Percentiles rank a stretch among this genome's conserved stretches.
phyloP scores from a whole-genome alignment of 257 asterid genomes.

The Solanum clarkiae region DNA sequence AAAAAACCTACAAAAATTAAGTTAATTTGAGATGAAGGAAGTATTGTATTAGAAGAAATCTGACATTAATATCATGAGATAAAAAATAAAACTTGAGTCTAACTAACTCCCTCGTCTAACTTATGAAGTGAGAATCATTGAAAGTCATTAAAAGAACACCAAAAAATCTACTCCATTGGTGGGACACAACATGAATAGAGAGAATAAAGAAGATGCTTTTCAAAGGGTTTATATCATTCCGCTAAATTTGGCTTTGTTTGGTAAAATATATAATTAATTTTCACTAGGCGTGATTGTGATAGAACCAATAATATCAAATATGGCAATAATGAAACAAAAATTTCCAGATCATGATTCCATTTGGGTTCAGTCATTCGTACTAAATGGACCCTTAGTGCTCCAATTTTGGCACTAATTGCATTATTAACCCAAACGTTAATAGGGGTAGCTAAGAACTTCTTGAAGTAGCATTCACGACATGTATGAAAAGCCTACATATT shows the following conservation, averaged over 20 bases:
- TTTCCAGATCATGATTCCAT: not conserved
- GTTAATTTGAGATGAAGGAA: no score
- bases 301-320: not conserved
- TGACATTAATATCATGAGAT: no score
- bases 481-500: not conserved
- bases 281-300: not conserved
- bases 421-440: not conserved
- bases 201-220: not conserved
- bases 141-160: not conserved
- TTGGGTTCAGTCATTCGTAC: not conserved
- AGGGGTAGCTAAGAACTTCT: not conserved
- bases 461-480: not conserved
- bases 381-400: not conserved
- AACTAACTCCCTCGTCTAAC: not conserved
- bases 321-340: not conserved
- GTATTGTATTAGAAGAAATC: no score
- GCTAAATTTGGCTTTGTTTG: not conserved
- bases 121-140: not conserved
- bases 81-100: not conserved
- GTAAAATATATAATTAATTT: not conserved
- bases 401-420: not conserved
- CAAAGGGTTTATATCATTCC: not conserved
- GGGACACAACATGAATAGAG: not conserved
- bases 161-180: not conserved
- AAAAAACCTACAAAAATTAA: no score